Conservation (phyloP, 1,284 basidiomycete species). For the Leccinum laetum region DNA sequence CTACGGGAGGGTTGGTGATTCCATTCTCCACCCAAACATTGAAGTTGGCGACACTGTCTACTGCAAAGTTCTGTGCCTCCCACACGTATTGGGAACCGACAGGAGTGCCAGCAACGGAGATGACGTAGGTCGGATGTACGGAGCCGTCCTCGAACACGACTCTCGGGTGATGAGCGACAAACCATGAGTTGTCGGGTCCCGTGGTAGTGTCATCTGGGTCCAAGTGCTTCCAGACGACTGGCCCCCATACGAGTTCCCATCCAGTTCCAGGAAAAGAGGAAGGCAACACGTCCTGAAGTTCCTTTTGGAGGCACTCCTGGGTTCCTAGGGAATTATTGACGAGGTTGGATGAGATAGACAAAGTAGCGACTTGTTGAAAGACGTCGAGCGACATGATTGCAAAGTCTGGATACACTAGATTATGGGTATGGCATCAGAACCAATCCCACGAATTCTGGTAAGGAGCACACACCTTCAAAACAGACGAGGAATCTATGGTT, state of each 20-base stretch:
- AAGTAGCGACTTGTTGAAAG: too few species aligned
- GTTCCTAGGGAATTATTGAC: too few species aligned
- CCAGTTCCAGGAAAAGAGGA: background rate
- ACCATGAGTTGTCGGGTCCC: background rate
- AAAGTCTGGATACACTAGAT: too few species aligned
- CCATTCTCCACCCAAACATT: background rate
- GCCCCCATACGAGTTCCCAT: background rate
- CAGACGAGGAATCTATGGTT: too few species aligned
- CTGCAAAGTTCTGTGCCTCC: background rate
- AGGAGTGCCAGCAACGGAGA: background rate
- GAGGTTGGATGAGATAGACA: too few species aligned
- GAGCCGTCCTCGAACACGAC: background rate
- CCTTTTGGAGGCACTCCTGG: too few species aligned
- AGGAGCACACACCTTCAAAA: too few species aligned
- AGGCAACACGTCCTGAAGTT: too few species aligned
- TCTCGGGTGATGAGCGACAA: background rate
- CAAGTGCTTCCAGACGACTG: background rate
- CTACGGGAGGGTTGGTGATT: background rate
- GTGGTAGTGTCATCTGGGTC: background rate
- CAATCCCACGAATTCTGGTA: too few species aligned
- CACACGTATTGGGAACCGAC: background rate
- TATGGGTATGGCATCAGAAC: too few species aligned
- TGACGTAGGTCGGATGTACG: background rate
- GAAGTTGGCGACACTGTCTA: background rate
- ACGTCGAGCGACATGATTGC: too few species aligned